Percentiles rank a stretch among this genome's conserved stretches.
Conservation (phyloP, 2,329 filamentous ascomycete genomes). For the Fusarium stilboides region DNA sequence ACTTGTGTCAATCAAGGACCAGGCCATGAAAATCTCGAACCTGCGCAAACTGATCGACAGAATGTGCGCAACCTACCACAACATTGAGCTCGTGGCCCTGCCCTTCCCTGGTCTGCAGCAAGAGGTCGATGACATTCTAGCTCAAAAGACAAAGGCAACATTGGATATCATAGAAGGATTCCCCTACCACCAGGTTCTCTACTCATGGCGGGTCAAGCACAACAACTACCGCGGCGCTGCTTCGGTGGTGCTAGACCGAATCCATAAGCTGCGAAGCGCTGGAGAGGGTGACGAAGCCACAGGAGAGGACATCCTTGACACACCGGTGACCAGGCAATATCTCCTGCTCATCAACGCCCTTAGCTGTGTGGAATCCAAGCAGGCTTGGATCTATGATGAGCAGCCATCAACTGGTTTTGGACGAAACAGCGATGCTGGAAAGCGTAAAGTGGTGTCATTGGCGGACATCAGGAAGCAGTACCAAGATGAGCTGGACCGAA, state of each 20-base stretch:
- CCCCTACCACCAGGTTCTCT: conserved; percentile 92
- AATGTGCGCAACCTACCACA: conserved; percentile 78
- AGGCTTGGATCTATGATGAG: conserved; percentile 81
- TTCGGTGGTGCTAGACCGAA: conserved; percentile 72
- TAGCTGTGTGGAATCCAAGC: conserved; percentile 83
- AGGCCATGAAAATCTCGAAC: conserved; percentile 78
- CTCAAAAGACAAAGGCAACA: conserved; percentile 78
- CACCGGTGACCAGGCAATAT: conserved; percentile 80
- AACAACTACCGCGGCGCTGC: conserved; percentile 88
- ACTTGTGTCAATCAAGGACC: conserved; percentile 79
- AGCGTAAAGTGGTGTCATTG: conserved; percentile 86
- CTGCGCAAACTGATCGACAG: conserved; percentile 78
- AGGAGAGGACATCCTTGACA: conserved; percentile 72
- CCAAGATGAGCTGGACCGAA: conserved; percentile 88
- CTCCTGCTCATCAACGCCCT: conserved; percentile 94
- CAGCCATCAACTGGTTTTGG: conserved; percentile 41
- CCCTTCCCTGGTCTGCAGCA: conserved; percentile 84
- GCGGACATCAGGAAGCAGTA: conserved; percentile 91
- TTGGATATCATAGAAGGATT: conserved; percentile 76
- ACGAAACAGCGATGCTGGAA: conserved; percentile 54
- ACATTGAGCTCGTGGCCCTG: conserved; percentile 78
- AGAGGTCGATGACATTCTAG: conserved; percentile 84
- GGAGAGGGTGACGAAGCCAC: conserved; percentile 72
- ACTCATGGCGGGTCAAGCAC: conserved; percentile 88
- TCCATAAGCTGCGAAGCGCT: conserved; percentile 72